Evolutionary conservation across 257 asterid genomes (phyloP), one percentile per base, ranked within the genome.

Genomic region (Craterostigma plantagineum): DNA sequence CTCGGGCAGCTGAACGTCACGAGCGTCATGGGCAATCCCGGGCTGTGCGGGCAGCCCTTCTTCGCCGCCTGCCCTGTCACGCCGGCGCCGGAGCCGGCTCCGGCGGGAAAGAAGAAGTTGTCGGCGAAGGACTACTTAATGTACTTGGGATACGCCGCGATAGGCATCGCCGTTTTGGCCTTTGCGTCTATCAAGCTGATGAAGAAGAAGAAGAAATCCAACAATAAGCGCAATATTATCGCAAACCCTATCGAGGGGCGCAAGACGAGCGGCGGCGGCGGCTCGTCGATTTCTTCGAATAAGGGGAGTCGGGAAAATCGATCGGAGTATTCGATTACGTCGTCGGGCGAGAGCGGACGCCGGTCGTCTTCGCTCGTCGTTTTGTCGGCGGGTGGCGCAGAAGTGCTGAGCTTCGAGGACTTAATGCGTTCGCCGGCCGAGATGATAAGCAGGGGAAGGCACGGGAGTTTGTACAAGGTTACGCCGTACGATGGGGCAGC

Each of bases 341-440:
- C 86, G 11, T 65, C 52, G 1, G 91, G n/a, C n/a, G n/a, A 71
- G 1, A 59, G 67, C 46, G 79, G 66, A 35, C 63, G 50, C 50
- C 36, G 50, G 35, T 70, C 81, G 2, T 49, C 92, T 0, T 62
- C 79, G 1, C 70, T 78, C 4, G 66, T 66, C 4, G 72, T 73
- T 7, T 63, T 74, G 10, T 60, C 61, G 34, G 49, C 36, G 0
- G 30, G 4, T 2, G 30, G 4, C 4, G 30, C 4, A 6, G 41
- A 54, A 11, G 79, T 49, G 35, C 45, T 82, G 61, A 75, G 46
- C 35, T 82, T 82, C 9, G 92, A 82, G 67, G 92, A 82, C 37
- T 42, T 82, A 60, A 66, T 82, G 15, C 52, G 71, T 4, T 62
- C 94, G 12, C 91, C 92, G 4, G 94, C 94, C 10, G 80, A 78